phyloP scores from a whole-genome alignment of 2,329 filamentous ascomycete genomes.

The Botrytis deweyae region DNA sequence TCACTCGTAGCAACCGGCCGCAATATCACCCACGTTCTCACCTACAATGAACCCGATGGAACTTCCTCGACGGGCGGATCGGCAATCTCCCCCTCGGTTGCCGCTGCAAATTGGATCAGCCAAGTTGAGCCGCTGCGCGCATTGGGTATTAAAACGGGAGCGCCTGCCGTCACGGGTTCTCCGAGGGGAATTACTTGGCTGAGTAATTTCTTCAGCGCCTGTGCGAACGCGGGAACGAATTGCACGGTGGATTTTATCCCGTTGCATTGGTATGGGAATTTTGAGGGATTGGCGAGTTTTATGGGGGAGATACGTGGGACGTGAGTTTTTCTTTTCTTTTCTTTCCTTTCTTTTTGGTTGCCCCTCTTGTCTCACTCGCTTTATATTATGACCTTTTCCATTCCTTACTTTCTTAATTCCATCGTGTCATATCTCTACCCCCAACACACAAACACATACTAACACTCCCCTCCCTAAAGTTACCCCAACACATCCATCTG shows the following conservation, averaged over 20 bases:
- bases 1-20: constrained; percentile 51
- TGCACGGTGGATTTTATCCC: constrained; percentile 65
- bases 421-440: background rate
- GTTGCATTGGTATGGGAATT: constrained; percentile 67
- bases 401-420: background rate
- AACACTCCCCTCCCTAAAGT: constrained; percentile 38
- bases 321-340: constrained; percentile 28
- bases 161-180: constrained; percentile 68
- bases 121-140: constrained; percentile 68
- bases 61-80: constrained; percentile 51
- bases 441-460: constrained; percentile 6
- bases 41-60: constrained; percentile 78
- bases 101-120: constrained; percentile 67
- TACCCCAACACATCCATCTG: constrained; percentile 65
- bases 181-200: constrained; percentile 65
- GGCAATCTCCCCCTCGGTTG: constrained; percentile 56
- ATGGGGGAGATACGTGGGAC: constrained; percentile 37
- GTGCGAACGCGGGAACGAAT: constrained; percentile 51
- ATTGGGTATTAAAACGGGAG: constrained; percentile 64
- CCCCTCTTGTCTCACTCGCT: background rate
- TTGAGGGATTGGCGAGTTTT: constrained; percentile 41
- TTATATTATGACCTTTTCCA: background rate
- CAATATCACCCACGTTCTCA: constrained; percentile 67
- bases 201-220: constrained; percentile 62
- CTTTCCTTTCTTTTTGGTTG: background rate